Conservation (phyloP, 192 early-diverging fungal species). For the Dispira simplex region DNA sequence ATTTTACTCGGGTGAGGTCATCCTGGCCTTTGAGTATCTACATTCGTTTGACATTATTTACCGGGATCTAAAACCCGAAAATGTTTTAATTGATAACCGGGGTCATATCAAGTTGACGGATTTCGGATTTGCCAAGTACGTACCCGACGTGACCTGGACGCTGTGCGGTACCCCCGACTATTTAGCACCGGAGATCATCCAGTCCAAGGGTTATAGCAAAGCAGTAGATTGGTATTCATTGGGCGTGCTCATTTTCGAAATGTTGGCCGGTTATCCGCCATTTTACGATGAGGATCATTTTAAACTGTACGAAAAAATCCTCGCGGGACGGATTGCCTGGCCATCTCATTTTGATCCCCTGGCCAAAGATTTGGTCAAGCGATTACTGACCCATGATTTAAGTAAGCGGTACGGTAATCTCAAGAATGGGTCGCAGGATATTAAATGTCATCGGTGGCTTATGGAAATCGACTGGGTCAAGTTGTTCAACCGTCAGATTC, state of each 20-base stretch:
- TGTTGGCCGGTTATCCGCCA: constrained; percentile 78
- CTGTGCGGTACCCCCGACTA: constrained; percentile 99
- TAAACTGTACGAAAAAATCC: constrained; percentile 97
- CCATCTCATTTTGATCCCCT: constrained; percentile 70
- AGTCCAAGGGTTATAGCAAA: constrained; percentile 75
- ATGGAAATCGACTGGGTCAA: constrained; percentile 83
- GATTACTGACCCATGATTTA: constrained; percentile 79
- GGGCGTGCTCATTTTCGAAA: constrained; percentile 81
- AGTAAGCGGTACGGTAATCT: constrained; percentile 90
- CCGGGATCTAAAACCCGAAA: constrained; percentile 91
- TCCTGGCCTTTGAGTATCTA: constrained; percentile 82
- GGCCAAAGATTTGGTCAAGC: constrained; percentile 81
- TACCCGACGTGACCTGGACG: constrained; percentile 72
- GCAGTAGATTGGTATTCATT: constrained; percentile 98
- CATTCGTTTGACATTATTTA: constrained; percentile 86
- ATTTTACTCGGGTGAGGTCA: constrained; percentile 92
- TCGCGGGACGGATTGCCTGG: constrained; percentile 77
- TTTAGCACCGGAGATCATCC: constrained; percentile 81
- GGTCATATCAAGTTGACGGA: constrained; percentile 93
- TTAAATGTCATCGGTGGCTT: constrained; percentile 93
- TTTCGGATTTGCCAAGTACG: constrained; percentile 89
- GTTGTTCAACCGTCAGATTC: constrained; percentile 52
- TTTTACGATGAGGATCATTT: constrained; percentile 95
- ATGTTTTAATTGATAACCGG: constrained; percentile 83
- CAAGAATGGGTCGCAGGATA: constrained; percentile 78